Conservation (phyloP, 805 yeast genomes). For the Monosporozyma solicola region DNA sequence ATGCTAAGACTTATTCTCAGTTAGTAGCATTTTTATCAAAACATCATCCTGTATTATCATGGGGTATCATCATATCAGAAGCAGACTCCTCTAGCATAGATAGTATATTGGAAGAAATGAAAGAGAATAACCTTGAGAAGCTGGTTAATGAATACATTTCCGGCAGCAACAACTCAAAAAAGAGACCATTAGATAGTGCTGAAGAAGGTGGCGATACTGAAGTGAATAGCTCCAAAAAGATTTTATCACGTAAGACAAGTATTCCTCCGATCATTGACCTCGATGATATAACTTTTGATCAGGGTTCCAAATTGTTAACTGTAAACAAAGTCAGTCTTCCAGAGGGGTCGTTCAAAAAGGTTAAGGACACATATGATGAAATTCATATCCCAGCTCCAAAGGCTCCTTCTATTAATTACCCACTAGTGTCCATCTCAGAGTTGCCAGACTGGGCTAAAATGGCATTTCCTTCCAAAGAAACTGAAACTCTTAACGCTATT, state of each 20-base stretch:
- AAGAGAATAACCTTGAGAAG: slow-evolving; percentile 31
- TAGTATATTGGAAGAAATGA: slow-evolving; percentile 37
- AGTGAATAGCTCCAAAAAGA: slow-evolving; percentile 9
- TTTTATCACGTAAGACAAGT: slow-evolving; percentile 18
- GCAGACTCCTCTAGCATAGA: slow-evolving; percentile 29
- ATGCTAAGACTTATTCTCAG: slow-evolving; percentile 34
- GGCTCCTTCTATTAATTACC: slow-evolving; percentile 33
- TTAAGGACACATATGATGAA: slow-evolving; percentile 70
- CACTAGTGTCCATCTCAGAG: slow-evolving; percentile 46
- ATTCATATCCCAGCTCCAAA: slow-evolving; percentile 86
- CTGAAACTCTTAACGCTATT: slow-evolving; percentile 61
- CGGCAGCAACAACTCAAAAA: not conserved
- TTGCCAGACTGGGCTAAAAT: slow-evolving; percentile 77
- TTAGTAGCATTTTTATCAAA: slow-evolving; percentile 41
- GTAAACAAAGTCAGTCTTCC: slow-evolving; percentile 66
- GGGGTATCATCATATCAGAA: slow-evolving; percentile 41
- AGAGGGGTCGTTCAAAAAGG: slow-evolving; percentile 70
- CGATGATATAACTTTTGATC: slow-evolving; percentile 54
- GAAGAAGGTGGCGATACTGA: not conserved
- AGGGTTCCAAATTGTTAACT: slow-evolving; percentile 63
- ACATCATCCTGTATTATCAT: slow-evolving; percentile 45
- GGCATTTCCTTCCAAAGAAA: slow-evolving; percentile 64
- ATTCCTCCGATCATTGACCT: slow-evolving; percentile 44
- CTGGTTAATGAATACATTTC: slow-evolving; percentile 37
- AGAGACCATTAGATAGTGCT: slow-evolving; percentile 4